Percentiles rank a stretch among this genome's conserved stretches.
These are phyloP conservation scores for Nigrograna mackinnonii DNA, from an alignment of 2,329 filamentous ascomycete species.

Conservation along the genomic window DNA sequence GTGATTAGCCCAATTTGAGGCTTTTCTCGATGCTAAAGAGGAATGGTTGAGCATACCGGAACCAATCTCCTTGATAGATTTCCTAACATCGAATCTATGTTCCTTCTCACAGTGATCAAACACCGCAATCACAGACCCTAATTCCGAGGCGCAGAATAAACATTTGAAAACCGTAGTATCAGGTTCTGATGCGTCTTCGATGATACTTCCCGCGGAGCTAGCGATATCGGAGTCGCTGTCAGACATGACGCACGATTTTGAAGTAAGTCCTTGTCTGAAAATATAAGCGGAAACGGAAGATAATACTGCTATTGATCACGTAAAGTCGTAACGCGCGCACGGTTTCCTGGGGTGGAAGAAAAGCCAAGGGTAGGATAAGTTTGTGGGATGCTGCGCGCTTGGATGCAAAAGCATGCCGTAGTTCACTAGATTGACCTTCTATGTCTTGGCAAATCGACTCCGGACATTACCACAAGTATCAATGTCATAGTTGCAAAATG, in stretches of 20 bases:
- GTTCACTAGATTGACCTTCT: no score
- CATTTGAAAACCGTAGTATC: constrained; percentile 40
- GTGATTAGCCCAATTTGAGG: no score
- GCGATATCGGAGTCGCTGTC: constrained; percentile 32
- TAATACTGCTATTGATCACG: neutral
- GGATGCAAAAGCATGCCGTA: no score
- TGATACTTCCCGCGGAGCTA: constrained; percentile 37
- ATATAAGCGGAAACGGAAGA: neutral
- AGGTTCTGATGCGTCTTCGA: constrained; percentile 38
- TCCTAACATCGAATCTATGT: constrained; percentile 29
- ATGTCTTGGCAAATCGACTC: no score
- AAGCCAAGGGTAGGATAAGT: neutral
- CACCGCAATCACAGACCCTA: constrained; percentile 28
- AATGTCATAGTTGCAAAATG: no score
- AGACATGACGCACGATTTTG: constrained; percentile 20
- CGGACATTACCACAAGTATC: no score
- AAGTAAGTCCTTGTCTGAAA: neutral
- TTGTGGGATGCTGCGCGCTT: neutral
- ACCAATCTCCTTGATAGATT: constrained; percentile 32
- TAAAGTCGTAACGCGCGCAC: neutral
- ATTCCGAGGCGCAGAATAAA: constrained; percentile 38
- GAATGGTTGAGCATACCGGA: constrained; percentile 13
- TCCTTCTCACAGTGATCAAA: constrained; percentile 28
- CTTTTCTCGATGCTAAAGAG: neutral
- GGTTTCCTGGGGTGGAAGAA: neutral